These are phyloP conservation scores for Gonapodya prolifera DNA, from an alignment of 192 early-diverging fungal genomes.

Conservation along the genomic window DNA sequence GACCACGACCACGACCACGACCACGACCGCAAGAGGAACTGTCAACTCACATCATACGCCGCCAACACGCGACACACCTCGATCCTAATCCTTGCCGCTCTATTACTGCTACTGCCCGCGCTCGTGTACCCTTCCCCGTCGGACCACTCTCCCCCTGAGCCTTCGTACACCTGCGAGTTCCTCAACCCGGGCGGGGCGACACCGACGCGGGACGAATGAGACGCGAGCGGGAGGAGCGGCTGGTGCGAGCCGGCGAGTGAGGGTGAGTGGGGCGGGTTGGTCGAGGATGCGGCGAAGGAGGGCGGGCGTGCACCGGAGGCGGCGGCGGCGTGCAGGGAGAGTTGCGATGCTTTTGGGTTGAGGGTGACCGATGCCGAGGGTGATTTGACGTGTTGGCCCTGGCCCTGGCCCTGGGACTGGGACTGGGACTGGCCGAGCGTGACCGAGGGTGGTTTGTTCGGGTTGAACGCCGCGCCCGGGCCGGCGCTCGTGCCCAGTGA, in stretches of 20 bases:
- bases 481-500: too few species aligned
- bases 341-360: neutral
- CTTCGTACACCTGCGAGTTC: too few species aligned
- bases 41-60: neutral
- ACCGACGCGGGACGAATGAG: too few species aligned
- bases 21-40: too few species aligned
- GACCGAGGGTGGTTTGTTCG: neutral
- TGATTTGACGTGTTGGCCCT: too few species aligned
- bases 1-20: too few species aligned
- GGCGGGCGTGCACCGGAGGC: neutral
- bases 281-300: neutral
- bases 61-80: neutral
- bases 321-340: too few species aligned
- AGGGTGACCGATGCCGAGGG: too few species aligned
- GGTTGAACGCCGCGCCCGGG: too few species aligned
- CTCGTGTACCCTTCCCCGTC: neutral
- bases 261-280: neutral
- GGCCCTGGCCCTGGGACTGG: too few species aligned
- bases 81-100: neutral
- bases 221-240: too few species aligned
- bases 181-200: neutral
- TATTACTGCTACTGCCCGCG: neutral
- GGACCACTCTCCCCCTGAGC: neutral
- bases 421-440: too few species aligned
- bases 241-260: neutral